These are phyloP conservation scores for Sclerotinia glacialis DNA, from an alignment of 2,329 filamentous ascomycete species.

Conservation along the genomic window DNA sequence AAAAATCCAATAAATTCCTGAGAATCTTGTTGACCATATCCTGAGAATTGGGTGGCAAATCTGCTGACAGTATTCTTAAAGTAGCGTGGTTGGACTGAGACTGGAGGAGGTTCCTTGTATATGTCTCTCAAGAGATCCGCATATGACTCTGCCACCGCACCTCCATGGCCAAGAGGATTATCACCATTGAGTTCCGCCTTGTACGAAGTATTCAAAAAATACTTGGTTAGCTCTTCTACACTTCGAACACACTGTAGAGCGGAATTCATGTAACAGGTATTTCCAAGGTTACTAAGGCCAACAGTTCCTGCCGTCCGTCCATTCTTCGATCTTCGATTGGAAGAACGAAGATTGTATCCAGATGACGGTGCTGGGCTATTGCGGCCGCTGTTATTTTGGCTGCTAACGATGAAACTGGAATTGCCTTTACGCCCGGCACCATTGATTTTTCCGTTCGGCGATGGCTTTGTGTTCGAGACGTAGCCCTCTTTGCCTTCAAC, in stretches of 20 bases:
- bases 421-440: conserved; percentile 29
- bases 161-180: conserved; percentile 83
- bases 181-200: conserved; percentile 77
- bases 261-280: conserved; percentile 99
- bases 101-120: conserved; percentile 64
- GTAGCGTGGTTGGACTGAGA: conserved; percentile 71
- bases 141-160: conserved; percentile 83
- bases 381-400: conserved; percentile 57
- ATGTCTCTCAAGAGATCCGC: conserved; percentile 72
- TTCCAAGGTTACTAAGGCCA: conserved; percentile 85
- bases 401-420: conserved; percentile 35
- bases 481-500: conserved; percentile 56
- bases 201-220: conserved; percentile 76
- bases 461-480: conserved; percentile 50
- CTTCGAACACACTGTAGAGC: conserved; percentile 91
- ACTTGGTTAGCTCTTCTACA: conserved; percentile 88
- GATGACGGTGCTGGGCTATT: conserved; percentile 64
- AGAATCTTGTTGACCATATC: conserved; percentile 94
- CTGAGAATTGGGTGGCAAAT: conserved; percentile 82
- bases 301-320: conserved; percentile 73
- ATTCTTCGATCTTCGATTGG: conserved; percentile 52
- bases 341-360: conserved; percentile 66
- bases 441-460: conserved; percentile 26
- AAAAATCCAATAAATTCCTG: conserved; percentile 96
- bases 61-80: conserved; percentile 82